Percentiles rank a stretch among this genome's conserved stretches.
phyloP scores from a whole-genome alignment of 352 stramenopile species.

The Pilasporangium apinafurcum region DNA sequence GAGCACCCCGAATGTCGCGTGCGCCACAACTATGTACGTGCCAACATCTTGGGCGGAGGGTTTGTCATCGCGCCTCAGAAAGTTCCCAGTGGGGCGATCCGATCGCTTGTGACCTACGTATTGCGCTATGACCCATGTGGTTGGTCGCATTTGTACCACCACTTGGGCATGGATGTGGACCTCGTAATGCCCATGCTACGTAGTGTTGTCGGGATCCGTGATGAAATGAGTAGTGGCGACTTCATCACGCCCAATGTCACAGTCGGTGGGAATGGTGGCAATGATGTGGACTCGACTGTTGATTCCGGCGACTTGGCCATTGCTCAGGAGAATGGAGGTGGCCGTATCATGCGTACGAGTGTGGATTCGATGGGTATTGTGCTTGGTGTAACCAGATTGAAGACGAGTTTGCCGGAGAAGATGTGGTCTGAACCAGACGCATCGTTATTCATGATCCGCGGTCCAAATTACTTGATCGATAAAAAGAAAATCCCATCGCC shows the following conservation, averaged over 20 bases:
- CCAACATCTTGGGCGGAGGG: slow-evolving; percentile 67
- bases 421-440: slow-evolving; percentile 84
- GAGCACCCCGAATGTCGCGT: slow-evolving; percentile 81
- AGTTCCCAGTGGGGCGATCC: slow-evolving; percentile 65
- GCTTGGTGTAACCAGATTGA: slow-evolving; percentile 55
- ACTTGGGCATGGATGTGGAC: slow-evolving; percentile 87
- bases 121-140: slow-evolving; percentile 76
- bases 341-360: slow-evolving; percentile 23
- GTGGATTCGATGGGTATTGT: slow-evolving; percentile 61
- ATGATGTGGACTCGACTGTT: background rate
- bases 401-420: slow-evolving; percentile 69
- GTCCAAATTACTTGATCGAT: slow-evolving; percentile 84
- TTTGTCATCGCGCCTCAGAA: slow-evolving; percentile 85
- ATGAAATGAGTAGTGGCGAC: slow-evolving; percentile 76
- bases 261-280: slow-evolving; percentile 14
- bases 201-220: slow-evolving; percentile 76
- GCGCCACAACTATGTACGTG: slow-evolving; percentile 83
- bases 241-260: slow-evolving; percentile 87
- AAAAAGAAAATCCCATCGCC: slow-evolving; percentile 85
- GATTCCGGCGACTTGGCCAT: background rate
- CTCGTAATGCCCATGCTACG: slow-evolving; percentile 82
- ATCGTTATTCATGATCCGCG: slow-evolving; percentile 77
- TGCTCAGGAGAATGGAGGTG: slow-evolving; percentile 7
- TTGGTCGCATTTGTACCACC: slow-evolving; percentile 80
- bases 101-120: slow-evolving; percentile 78